Evolutionary conservation across 2,329 filamentous ascomycete species (phyloP), one percentile per base, ranked within the genome.

Genomic region (Sodiomyces alkalinus): DNA sequence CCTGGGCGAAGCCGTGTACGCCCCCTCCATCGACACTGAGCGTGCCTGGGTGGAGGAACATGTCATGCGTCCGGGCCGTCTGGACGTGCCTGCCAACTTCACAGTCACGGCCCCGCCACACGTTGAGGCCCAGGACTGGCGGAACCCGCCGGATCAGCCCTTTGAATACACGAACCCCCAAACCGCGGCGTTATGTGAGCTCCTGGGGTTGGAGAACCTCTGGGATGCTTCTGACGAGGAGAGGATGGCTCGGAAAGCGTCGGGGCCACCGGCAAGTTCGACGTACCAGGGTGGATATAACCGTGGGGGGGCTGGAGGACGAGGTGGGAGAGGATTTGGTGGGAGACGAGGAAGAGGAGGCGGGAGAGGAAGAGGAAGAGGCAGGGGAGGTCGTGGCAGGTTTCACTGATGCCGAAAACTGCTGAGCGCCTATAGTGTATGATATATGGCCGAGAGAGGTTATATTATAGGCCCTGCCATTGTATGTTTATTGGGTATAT

Each of bases 131-230:
- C 15, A 7, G 5, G 55, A 63, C 6, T 68, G 73, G 0, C 67
- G 75, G 37, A 60, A 57, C 15, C 68, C 72, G 0, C 43, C 59
- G 0, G 59, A 74, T n/a, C 67, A 74, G 47, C 82, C 85, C 2
- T 57, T 62, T 2, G 86, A 94, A 52, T 87, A 87, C 47, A 82
- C 73, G 4, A 96, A 90, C 45, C 76, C 79, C 9, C 87, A 96
- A 54, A 96, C 85, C 6, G 60, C 58, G n/a, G 53, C 61, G 3
- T 96, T 87, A 46, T 98, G 90, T 51, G 59, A 74, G 31, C 53
- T 96, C 31, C 43, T 96, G 2, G 74, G 68, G 7, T 74, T 98
- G 19, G 56, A 68, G 5, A 92, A 96, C 47, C 62, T 74, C 7
- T 92, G 72, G 60, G 64, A 79, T 41, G 68, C 78, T 2, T 72